Evolutionary conservation across 306 rosid species (phyloP).

Genomic region (Medicago lupulina): DNA sequence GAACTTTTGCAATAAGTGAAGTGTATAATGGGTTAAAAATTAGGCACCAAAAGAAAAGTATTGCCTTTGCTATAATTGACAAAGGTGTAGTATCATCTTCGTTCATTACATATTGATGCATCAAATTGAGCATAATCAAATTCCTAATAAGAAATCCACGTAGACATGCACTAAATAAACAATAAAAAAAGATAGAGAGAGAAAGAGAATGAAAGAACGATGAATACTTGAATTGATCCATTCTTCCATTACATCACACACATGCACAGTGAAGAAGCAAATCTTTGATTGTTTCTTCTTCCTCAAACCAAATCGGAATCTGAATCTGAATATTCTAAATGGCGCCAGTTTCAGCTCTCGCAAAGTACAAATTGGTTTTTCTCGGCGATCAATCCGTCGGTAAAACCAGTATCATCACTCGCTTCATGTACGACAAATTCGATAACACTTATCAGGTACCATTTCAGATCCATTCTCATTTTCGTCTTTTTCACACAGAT

Average conservation of each 20-base stretch:
- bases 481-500: not conserved
- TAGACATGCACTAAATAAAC: not conserved
- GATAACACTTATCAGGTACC: constrained; percentile 66
- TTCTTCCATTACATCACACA: not conserved
- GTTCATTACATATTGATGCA: no score
- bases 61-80: no score
- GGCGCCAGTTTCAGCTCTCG: constrained; percentile 72
- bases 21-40: no score
- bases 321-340: constrained; percentile 34
- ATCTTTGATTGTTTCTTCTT: not conserved
- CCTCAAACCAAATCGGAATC: not conserved
- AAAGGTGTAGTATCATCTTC: no score
- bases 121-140: no score
- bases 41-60: no score
- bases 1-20: no score
- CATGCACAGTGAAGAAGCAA: not conserved
- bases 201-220: not conserved
- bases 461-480: constrained; percentile 44
- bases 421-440: constrained; percentile 72
- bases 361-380: constrained; percentile 67
- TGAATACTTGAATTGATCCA: not conserved
- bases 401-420: constrained; percentile 70
- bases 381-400: constrained; percentile 72
- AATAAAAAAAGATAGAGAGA: not conserved
- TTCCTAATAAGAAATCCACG: not conserved